phyloP scores from a whole-genome alignment of 306 rosid genomes.

The Malus orientalis region DNA sequence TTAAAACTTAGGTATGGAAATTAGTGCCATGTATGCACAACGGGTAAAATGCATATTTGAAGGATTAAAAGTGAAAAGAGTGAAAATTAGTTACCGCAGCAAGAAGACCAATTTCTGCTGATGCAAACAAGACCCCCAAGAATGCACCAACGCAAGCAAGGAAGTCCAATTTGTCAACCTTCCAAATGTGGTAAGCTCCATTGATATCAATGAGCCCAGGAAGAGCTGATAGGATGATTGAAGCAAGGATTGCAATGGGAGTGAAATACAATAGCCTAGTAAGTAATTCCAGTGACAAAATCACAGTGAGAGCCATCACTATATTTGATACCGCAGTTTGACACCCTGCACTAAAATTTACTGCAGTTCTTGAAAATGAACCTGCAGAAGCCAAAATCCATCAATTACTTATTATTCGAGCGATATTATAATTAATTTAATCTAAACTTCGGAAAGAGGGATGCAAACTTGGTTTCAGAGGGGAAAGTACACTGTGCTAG shows the following conservation, averaged over 20 bases:
- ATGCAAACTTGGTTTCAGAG: too few species aligned
- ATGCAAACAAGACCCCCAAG: conserved; percentile 75
- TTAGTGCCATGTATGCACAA: too few species aligned
- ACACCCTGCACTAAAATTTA: conserved; percentile 49
- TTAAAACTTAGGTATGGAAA: too few species aligned
- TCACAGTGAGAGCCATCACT: conserved; percentile 53
- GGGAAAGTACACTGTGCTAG: too few species aligned
- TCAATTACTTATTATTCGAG: not conserved
- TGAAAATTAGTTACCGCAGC: conserved; percentile 42
- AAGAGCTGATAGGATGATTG: conserved; percentile 76
- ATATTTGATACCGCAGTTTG: conserved; percentile 46
- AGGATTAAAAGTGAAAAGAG: not conserved
- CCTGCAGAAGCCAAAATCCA: conserved; percentile 23
- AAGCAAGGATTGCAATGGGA: conserved; percentile 74
- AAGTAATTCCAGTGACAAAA: conserved; percentile 48
- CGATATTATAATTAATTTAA: too few species aligned
- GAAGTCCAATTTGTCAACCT: conserved; percentile 77
- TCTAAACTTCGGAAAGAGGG: too few species aligned
- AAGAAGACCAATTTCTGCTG: conserved; percentile 82
- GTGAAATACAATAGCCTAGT: conserved; percentile 76
- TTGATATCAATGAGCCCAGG: conserved; percentile 71
- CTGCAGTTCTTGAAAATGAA: conserved; percentile 50
- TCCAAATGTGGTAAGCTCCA: conserved; percentile 68
- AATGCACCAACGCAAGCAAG: conserved; percentile 68
- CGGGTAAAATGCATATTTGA: not conserved